Base-by-base conservation (phyloP, 352 stramenopile species). In the Phytopythium kandeliae region DNA sequence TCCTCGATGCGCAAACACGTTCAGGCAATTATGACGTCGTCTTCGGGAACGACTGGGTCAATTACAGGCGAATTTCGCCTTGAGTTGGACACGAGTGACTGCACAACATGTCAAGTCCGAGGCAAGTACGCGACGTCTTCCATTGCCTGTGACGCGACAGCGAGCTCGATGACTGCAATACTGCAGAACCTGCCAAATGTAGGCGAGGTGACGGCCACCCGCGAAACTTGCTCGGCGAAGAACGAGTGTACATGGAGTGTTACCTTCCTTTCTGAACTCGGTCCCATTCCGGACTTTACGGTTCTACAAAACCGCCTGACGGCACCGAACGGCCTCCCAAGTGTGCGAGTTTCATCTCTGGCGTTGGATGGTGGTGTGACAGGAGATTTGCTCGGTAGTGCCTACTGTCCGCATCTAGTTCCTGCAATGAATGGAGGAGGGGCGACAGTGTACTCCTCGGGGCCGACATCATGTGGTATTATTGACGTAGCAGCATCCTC, bases 121-220 rank as follows among this genome's bases (percentile, higher is more conserved):
- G 71, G 58, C 13, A 24, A 33, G 12, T 76, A 86, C 41, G 65
- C 71, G 16, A 95, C 89, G 0, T 76, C 83, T 3, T 62, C 69
- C 12, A 93, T 98, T 33, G 66, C 80, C 15, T 72, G 77, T 31
- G 87, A 94, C 34, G 64, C 73, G 21, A 77, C 74, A 0, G 60
- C 58, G 1, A 41, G 38, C 15, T 69, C 78, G 4, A 60, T 98
- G 55, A 86, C 86, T 31, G 86, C 57, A 6, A 71, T 91, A 21
- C 54, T 98, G 22, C 79, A 95, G 51, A 98, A 98, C 51, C 71
- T 98, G 51, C 87, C 87, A 6, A 98, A 98, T 62, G 68, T 98
- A 17, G 95, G 92, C 6, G 75, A 95, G 25, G 93, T 98, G 8
- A 48, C 57, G 46, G 92, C 98, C 12, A 54, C 74, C 7, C 54